phyloP scores from a whole-genome alignment of 768 basidiomycete genomes.

The Boletus bicolor region DNA sequence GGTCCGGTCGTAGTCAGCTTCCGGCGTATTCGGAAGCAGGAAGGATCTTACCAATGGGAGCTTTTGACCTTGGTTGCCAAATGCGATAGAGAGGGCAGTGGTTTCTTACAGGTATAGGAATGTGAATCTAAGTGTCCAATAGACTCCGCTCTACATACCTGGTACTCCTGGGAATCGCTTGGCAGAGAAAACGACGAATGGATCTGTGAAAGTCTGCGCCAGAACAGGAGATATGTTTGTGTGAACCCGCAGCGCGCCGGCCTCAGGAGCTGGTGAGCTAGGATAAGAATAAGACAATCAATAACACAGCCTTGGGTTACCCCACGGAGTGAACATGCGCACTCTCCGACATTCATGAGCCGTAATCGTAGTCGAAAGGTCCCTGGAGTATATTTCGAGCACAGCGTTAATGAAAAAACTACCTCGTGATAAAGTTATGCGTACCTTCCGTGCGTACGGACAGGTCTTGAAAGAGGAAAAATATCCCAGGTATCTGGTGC shows the following conservation, averaged over 20 bases:
- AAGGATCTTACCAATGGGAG: slow-evolving; percentile 67
- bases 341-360: slow-evolving; percentile 90
- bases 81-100: slow-evolving; percentile 84
- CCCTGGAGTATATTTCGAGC: slow-evolving; percentile 44
- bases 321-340: slow-evolving; percentile 40
- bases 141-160: slow-evolving; percentile 45
- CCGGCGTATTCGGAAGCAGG: slow-evolving; percentile 21
- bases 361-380: slow-evolving; percentile 83
- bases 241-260: slow-evolving; percentile 62
- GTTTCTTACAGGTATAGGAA: slow-evolving; percentile 51
- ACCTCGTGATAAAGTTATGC: slow-evolving; percentile 27
- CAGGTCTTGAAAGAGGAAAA: slow-evolving; percentile 93
- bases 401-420: slow-evolving; percentile 21
- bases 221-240: slow-evolving; percentile 70
- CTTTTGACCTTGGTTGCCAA: slow-evolving; percentile 89
- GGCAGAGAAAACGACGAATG: slow-evolving; percentile 85
- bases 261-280: slow-evolving; percentile 72
- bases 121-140: slow-evolving; percentile 16
- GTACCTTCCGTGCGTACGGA: slow-evolving; percentile 90
- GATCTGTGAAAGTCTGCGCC: slow-evolving; percentile 78
- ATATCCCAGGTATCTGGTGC: slow-evolving; percentile 82
- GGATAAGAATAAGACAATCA: slow-evolving; percentile 24
- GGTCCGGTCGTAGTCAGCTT: slow-evolving; percentile 20
- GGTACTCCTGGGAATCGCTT: slow-evolving; percentile 95
- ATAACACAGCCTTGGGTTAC: slow-evolving; percentile 14